These are phyloP conservation scores for Perkinsela sp. DNA, from an alignment of 208 protist genomes.

Conservation along the genomic window DNA sequence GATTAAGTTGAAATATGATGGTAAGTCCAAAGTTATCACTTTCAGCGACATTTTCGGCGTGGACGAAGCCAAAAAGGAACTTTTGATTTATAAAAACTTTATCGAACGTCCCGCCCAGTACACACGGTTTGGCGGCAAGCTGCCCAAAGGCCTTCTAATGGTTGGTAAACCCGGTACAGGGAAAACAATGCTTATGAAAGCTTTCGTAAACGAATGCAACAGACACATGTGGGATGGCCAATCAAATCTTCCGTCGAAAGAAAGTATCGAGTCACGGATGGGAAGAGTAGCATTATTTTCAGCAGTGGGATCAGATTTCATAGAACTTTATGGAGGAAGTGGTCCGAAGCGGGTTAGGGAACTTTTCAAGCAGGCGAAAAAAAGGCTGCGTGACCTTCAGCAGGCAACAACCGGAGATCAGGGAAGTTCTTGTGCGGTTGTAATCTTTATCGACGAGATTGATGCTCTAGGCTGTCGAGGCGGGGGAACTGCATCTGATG, in stretches of 20 bases:
- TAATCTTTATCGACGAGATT: conserved; percentile 96
- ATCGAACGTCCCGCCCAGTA: conserved; percentile 83
- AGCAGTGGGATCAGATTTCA: conserved; percentile 81
- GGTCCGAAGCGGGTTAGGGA: conserved; percentile 78
- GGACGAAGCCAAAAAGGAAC: conserved; percentile 84
- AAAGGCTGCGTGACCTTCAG: background rate
- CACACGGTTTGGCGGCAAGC: conserved; percentile 73
- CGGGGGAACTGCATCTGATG: conserved; percentile 10
- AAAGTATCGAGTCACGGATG: background rate
- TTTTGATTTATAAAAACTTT: conserved; percentile 92
- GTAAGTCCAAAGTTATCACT: conserved; percentile 1
- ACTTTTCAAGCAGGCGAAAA: conserved; percentile 71
- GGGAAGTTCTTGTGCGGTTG: conserved; percentile 52
- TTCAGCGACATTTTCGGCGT: conserved; percentile 85
- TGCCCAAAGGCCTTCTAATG: conserved; percentile 81
- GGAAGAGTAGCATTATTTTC: conserved; percentile 59
- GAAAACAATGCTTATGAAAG: conserved; percentile 85
- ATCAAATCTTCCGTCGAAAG: background rate
- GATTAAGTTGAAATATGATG: conserved; percentile 49
- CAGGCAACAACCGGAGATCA: conserved; percentile 6
- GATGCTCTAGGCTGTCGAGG: conserved; percentile 81
- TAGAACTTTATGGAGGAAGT: conserved; percentile 87
- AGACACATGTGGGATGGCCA: conserved; percentile 8
- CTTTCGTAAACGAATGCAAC: conserved; percentile 75
- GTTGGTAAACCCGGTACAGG: conserved; percentile 87